Evolutionary conservation across 1,284 basidiomycete species (phyloP).

Genomic region (Puccinia coronata): DNA sequence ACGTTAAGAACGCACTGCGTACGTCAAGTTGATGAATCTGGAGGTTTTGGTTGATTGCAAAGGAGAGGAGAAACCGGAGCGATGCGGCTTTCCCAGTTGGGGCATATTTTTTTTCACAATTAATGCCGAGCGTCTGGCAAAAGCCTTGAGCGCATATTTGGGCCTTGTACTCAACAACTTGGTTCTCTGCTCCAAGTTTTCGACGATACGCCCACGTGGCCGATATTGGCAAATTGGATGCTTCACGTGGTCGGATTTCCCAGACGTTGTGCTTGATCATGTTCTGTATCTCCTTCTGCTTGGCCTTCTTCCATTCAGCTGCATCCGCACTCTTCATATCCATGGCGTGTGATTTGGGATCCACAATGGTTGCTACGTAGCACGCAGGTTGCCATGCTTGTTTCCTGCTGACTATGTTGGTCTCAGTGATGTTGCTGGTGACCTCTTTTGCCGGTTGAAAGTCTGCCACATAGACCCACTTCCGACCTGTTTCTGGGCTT

Average conservation of each 20-base stretch:
- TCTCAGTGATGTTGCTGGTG: not conserved
- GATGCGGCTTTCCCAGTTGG: conserved; percentile 34
- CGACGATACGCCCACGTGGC: not conserved
- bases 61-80: conserved; percentile 39
- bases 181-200: conserved; percentile 23
- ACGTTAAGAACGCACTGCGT: conserved; percentile 15
- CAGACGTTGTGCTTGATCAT: not conserved
- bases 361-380: not conserved
- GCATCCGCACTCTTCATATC: not conserved
- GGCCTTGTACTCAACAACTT: conserved; percentile 44
- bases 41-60: too few relatives aligned
- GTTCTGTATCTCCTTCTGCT: not conserved
- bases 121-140: conserved; percentile 39
- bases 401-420: not conserved
- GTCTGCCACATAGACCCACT: too few relatives aligned
- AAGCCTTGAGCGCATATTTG: conserved; percentile 50
- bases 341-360: not conserved
- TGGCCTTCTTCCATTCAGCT: not conserved
- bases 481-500: too few relatives aligned
- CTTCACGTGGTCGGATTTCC: not conserved
- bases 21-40: conserved; percentile 46
- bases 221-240: not conserved
- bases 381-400: not conserved
- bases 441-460: not conserved
- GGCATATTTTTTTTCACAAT: conserved; percentile 48